Conservation (phyloP, 352 stramenopile genomes). For the Aphanomyces astaci region DNA sequence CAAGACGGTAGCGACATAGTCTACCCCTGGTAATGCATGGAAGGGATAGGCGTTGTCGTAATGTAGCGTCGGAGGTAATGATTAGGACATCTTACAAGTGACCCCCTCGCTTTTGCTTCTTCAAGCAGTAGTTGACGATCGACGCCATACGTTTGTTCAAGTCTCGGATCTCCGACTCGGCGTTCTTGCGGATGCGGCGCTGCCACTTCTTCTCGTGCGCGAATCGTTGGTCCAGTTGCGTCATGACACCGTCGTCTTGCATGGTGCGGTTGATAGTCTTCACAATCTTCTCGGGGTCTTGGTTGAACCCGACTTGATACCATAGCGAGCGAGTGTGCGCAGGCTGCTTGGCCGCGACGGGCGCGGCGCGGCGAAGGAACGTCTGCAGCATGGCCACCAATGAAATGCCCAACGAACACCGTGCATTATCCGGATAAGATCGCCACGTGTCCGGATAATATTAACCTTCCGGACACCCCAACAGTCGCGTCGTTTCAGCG, state of each 20-base stretch:
- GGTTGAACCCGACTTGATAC: slow-evolving; percentile 8
- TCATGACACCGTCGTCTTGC: slow-evolving; percentile 69
- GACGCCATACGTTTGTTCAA: slow-evolving; percentile 70
- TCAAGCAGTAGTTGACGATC: slow-evolving; percentile 49
- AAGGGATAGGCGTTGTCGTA: neutral
- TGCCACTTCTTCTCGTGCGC: slow-evolving; percentile 82
- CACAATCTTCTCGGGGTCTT: slow-evolving; percentile 43
- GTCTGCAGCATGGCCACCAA: slow-evolving; percentile 16
- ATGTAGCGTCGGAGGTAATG: neutral
- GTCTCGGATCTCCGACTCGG: slow-evolving; percentile 72
- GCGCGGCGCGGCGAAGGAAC: neutral
- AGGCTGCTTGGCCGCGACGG: neutral
- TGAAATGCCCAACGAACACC: neutral
- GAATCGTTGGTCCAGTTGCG: slow-evolving; percentile 56
- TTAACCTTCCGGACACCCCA: slow-evolving; percentile 7
- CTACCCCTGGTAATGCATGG: neutral
- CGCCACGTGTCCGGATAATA: no score
- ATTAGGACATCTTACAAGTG: neutral
- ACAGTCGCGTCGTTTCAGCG: slow-evolving; percentile 13
- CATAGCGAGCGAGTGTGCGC: slow-evolving; percentile 16
- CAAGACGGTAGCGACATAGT: no score
- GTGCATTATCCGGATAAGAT: slow-evolving; percentile 4
- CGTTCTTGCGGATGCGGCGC: slow-evolving; percentile 68
- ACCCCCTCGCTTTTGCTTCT: slow-evolving; percentile 6
- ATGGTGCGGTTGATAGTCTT: slow-evolving; percentile 61